These are phyloP conservation scores for Lanmaoa pseudosensibilis DNA, from an alignment of 768 basidiomycete genomes.

Conservation along the genomic window DNA sequence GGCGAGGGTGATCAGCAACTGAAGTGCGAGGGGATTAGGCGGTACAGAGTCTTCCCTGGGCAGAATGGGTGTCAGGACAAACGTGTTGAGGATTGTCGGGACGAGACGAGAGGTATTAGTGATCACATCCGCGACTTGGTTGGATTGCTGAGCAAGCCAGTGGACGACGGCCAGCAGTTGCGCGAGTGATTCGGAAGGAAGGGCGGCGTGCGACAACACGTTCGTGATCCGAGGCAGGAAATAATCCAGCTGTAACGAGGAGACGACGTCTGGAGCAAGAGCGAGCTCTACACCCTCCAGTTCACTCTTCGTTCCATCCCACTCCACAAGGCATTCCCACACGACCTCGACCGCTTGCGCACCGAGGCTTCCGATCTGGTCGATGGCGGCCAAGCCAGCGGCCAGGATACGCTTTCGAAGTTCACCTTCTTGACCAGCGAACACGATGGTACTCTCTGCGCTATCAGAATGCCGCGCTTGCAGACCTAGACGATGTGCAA, in stretches of 20 bases:
- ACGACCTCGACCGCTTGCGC: slow-evolving; percentile 67
- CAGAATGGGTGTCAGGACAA: slow-evolving; percentile 56
- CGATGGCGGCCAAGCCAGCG: slow-evolving; percentile 64
- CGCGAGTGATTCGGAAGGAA: slow-evolving; percentile 48
- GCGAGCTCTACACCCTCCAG: slow-evolving; percentile 47
- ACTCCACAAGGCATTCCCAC: slow-evolving; percentile 73
- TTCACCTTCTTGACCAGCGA: slow-evolving; percentile 37
- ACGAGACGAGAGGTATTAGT: slow-evolving; percentile 53
- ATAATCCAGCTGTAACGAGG: slow-evolving; percentile 36
- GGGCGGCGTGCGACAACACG: slow-evolving; percentile 39
- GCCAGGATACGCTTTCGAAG: slow-evolving; percentile 64
- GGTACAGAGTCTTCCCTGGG: slow-evolving; percentile 30
- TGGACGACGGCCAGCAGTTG: slow-evolving; percentile 61
- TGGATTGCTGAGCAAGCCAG: slow-evolving; percentile 61
- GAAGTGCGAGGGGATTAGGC: slow-evolving; percentile 52
- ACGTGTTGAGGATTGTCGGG: slow-evolving; percentile 49
- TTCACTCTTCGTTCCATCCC: slow-evolving; percentile 40
- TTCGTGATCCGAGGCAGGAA: slow-evolving; percentile 53
- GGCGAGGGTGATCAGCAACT: slow-evolving; percentile 57
- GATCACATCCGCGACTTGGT: slow-evolving; percentile 51
- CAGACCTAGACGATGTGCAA: slow-evolving; percentile 41
- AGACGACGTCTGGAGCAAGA: slow-evolving; percentile 19
- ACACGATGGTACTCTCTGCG: slow-evolving; percentile 5
- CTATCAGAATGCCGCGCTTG: slow-evolving; percentile 8
- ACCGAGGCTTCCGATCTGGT: slow-evolving; percentile 65